These are phyloP conservation scores for Xylariaceae sp. DNA, from an alignment of 2,329 filamentous ascomycete genomes.

Conservation along the genomic window DNA sequence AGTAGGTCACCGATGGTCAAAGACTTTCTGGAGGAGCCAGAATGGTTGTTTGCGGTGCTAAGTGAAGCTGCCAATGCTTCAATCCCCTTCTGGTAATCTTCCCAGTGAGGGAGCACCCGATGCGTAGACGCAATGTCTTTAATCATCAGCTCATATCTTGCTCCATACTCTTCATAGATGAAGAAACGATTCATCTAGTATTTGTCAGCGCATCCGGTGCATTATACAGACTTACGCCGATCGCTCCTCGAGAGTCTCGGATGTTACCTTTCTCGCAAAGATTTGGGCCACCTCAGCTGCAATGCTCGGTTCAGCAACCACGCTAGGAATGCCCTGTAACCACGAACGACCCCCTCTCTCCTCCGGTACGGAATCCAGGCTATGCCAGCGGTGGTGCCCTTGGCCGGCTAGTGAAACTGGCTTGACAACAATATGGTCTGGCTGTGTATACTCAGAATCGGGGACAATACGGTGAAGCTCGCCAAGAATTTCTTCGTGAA, in stretches of 20 bases:
- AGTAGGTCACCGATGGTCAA: conserved; percentile 80
- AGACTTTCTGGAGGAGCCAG: conserved; percentile 63
- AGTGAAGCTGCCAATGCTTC: conserved; percentile 76
- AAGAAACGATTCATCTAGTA: conserved; percentile 72
- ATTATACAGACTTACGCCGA: conserved; percentile 7
- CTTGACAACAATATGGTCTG: conserved; percentile 30
- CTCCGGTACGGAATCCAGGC: conserved; percentile 43
- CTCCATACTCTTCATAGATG: conserved; percentile 85
- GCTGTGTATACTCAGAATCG: conserved; percentile 56
- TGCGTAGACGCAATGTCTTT: conserved; percentile 68
- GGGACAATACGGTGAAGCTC: conserved; percentile 69
- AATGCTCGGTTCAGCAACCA: conserved; percentile 54
- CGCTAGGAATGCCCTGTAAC: conserved; percentile 44
- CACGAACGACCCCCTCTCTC: conserved; percentile 36
- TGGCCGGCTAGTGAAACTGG: conserved; percentile 21
- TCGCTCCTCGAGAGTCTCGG: conserved; percentile 1
- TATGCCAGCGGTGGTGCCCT: conserved; percentile 44
- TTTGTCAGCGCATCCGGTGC: conserved; percentile 2
- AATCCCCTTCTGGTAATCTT: conserved; percentile 75
- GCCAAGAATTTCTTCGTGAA: conserved; percentile 76
- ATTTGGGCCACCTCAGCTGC: conserved; percentile 57
- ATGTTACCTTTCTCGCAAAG: conserved; percentile 53
- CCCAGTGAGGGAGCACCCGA: conserved; percentile 66
- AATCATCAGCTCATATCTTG: conserved; percentile 81
- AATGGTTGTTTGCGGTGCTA: conserved; percentile 60